Evolutionary conservation across 805 yeast species (phyloP), one percentile per base, ranked within the genome.

Genomic region (Lachancea mirantina): DNA sequence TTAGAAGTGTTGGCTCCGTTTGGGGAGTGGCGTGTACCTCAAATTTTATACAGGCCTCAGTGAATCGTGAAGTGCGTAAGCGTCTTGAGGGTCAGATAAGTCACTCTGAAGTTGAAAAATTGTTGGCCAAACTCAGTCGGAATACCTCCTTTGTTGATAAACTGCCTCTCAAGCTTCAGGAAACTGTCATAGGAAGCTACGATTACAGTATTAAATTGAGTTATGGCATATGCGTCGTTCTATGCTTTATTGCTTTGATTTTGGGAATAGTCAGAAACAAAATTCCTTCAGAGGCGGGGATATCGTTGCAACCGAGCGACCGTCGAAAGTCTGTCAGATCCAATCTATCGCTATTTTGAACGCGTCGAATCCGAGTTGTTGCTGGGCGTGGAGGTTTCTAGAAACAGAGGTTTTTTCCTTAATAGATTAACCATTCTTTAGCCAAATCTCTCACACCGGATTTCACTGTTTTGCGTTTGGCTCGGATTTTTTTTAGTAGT

Each of bases 1-100:
- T 59, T 48, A 47, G 68, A 39, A 60, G 64, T 36, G 48, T 62
- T 20, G 67, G 67, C 6, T 61, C 64, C 3, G 65, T 62, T 1
- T 62, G 65, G 62, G 67, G 67, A 6, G 65, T 61, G 14, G 52
- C 64, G 4, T 32, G 43, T 23, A 38, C 46, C 10, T 34, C 49
- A 7, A 36, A 39, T 6, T 30, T 45, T 8, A 35, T 40, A 8
- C 49, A 40, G 25, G 14, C 32, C n/a, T 31, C 19, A 11, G 40
- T 41, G 19, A 26, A 37, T 10, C 34, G 28, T 16, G 26, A 28
- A 13, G n/a, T 39, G 17, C 35, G 30, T 13, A 13, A 15, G 7
- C 20, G 23, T 11, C 23, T 44, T 17, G 25, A 34, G 20, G 45
- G 36, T 10, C 4, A 34, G 5, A 20, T 42, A 19, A 27, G 23